These are phyloP conservation scores for Myriangium duriaei DNA, from an alignment of 2,329 filamentous ascomycete genomes.

Conservation along the genomic window DNA sequence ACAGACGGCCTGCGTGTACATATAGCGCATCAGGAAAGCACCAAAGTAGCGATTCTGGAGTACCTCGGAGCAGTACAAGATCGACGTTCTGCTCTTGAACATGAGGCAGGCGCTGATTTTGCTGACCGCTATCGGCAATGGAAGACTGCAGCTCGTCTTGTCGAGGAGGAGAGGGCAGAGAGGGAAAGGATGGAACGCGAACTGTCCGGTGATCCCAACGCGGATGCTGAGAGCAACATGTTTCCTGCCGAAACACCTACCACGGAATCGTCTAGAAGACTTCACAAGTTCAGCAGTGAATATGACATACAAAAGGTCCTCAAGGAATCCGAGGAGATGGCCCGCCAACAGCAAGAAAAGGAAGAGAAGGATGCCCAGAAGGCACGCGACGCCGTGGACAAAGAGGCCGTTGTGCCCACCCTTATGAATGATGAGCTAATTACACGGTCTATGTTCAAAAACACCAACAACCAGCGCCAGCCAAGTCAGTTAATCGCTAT, in stretches of 20 bases:
- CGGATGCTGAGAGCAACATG: slow-evolving; percentile 34
- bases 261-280: slow-evolving; percentile 41
- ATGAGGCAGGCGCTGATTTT: slow-evolving; percentile 22
- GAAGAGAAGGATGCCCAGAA: slow-evolving; percentile 43
- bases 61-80: slow-evolving; percentile 1
- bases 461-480: slow-evolving; percentile 52
- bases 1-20: slow-evolving; percentile 27
- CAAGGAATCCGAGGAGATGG: slow-evolving; percentile 60
- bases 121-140: slow-evolving; percentile 28
- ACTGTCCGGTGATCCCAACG: slow-evolving; percentile 21
- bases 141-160: slow-evolving; percentile 27
- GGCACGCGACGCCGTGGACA: slow-evolving; percentile 60
- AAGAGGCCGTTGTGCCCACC: slow-evolving; percentile 61
- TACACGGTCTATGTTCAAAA: slow-evolving; percentile 46
- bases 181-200: slow-evolving; percentile 25
- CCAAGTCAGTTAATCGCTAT: slow-evolving; percentile 54
- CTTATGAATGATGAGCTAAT: slow-evolving; percentile 54
- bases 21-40: slow-evolving; percentile 21
- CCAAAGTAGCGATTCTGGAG: slow-evolving; percentile 24
- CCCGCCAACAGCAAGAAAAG: slow-evolving; percentile 52
- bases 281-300: slow-evolving; percentile 52
- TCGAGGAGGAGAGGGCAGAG: slow-evolving; percentile 30
- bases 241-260: slow-evolving; percentile 26
- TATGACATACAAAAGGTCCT: slow-evolving; percentile 60
- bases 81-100: slow-evolving; percentile 14